Conservation (phyloP, 768 basidiomycete species). For the Artomyces pyxidatus region DNA sequence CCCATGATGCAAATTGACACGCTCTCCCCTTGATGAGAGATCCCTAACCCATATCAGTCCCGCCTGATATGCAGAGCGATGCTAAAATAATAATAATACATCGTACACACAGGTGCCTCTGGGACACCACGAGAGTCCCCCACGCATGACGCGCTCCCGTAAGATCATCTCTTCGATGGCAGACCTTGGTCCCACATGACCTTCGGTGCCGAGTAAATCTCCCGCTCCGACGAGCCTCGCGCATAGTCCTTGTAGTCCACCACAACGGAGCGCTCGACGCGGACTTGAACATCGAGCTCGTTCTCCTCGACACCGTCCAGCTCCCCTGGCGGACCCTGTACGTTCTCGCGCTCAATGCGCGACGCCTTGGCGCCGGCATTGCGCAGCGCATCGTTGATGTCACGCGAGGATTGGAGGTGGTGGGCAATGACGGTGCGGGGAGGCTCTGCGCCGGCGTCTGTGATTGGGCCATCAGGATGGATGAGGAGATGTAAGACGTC, state of each 20-base stretch:
- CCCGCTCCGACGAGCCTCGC: background rate
- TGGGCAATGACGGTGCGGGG: background rate
- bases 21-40: too few species aligned
- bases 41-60: too few species aligned
- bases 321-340: background rate
- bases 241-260: background rate
- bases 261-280: slow-evolving; percentile 2
- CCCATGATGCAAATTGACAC: too few species aligned
- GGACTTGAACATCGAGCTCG: slow-evolving; percentile 14
- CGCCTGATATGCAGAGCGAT: too few species aligned
- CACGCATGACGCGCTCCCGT: too few species aligned
- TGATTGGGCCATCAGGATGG: background rate
- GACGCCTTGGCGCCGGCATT: background rate
- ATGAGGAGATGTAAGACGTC: background rate
- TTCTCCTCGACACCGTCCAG: background rate
- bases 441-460: slow-evolving; percentile 18
- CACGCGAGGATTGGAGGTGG: background rate
- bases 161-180: too few species aligned
- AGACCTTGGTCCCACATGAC: background rate
- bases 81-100: too few species aligned
- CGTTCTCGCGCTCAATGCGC: background rate
- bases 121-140: too few species aligned
- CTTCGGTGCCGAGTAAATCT: background rate
- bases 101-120: too few species aligned
- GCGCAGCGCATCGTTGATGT: background rate